Evolutionary conservation across 371 early-diverging fungal genomes (phyloP).

Genomic region (Mortierella sp.): DNA sequence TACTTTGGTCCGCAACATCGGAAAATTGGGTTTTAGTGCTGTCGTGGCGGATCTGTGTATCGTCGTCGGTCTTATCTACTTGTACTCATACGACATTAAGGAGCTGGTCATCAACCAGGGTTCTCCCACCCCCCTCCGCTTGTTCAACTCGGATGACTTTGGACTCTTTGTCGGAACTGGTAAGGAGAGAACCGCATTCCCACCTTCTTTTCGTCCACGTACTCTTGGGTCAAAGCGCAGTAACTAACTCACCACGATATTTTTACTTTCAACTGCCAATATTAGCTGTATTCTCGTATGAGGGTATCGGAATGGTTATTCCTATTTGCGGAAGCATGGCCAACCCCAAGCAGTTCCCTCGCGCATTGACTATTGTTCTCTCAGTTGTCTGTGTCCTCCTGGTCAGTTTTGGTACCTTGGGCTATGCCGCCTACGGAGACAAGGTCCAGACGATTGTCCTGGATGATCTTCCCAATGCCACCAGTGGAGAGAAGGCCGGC

Average conservation of each 20-base stretch:
- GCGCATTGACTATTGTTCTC: slow-evolving; percentile 82
- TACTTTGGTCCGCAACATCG: slow-evolving; percentile 89
- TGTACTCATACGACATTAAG: slow-evolving; percentile 85
- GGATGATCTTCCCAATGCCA: slow-evolving; percentile 82
- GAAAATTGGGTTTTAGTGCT: slow-evolving; percentile 85
- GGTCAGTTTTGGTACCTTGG: slow-evolving; percentile 82
- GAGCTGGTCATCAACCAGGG: slow-evolving; percentile 65
- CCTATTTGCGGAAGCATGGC: slow-evolving; percentile 93
- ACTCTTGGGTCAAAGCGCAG: background rate
- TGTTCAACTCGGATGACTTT: slow-evolving; percentile 72
- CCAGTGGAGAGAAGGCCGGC: slow-evolving; percentile 58
- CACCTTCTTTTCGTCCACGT: background rate
- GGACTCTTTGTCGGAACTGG: slow-evolving; percentile 90
- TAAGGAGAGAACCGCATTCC: background rate
- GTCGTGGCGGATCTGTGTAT: slow-evolving; percentile 93
- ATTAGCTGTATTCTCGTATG: slow-evolving; percentile 91
- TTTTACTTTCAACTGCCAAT: background rate
- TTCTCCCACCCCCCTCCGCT: slow-evolving; percentile 58
- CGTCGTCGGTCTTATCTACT: slow-evolving; percentile 83
- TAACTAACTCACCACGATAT: background rate
- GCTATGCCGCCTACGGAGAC: slow-evolving; percentile 89
- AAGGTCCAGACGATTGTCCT: slow-evolving; percentile 88
- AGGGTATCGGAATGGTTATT: slow-evolving; percentile 92
- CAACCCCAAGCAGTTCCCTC: slow-evolving; percentile 83
- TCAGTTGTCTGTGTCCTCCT: slow-evolving; percentile 78